These are phyloP conservation scores for Pisolithus marmoratus DNA, from an alignment of 768 basidiomycete genomes.

Conservation along the genomic window DNA sequence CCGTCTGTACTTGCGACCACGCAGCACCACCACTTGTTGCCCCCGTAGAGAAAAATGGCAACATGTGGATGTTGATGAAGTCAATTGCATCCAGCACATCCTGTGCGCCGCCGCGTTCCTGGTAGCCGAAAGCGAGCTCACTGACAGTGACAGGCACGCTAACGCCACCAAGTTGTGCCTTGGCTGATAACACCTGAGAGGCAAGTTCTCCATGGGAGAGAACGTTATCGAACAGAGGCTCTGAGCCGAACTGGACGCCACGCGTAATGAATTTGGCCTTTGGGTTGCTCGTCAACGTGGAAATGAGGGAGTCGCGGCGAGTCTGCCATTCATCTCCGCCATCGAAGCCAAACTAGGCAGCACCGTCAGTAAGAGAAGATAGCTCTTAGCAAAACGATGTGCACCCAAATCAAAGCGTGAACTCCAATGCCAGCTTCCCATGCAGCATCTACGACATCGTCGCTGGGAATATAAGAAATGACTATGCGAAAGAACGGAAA, in stretches of 20 bases:
- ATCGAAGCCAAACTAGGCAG: conserved; percentile 32
- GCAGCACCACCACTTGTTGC: conserved; percentile 42
- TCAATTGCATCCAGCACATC: conserved; percentile 56
- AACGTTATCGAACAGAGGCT: conserved; percentile 58
- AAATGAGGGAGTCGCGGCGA: conserved; percentile 48
- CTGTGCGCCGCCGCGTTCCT: conserved; percentile 44
- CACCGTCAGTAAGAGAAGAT: neutral
- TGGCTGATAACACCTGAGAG: conserved; percentile 43
- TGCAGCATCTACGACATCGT: conserved; percentile 62
- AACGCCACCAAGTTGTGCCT: conserved; percentile 43
- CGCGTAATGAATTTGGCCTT: conserved; percentile 63
- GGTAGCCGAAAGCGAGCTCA: conserved; percentile 59
- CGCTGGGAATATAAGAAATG: conserved; percentile 26
- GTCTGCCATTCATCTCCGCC: conserved; percentile 44
- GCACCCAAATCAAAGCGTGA: conserved; percentile 69
- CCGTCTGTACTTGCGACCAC: conserved; percentile 55
- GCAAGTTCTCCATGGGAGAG: conserved; percentile 46
- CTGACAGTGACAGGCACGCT: conserved; percentile 67
- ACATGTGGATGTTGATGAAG: conserved; percentile 61
- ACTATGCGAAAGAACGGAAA: neutral
- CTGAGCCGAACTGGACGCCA: conserved; percentile 65
- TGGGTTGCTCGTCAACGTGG: conserved; percentile 49
- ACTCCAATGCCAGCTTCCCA: conserved; percentile 66
- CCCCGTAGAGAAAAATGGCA: conserved; percentile 53
- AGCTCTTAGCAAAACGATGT: conserved; percentile 6